Evolutionary conservation across 352 stramenopile genomes (phyloP), one percentile per base, ranked within the genome.

Genomic region (Globisporangium rhizosaccharum): DNA sequence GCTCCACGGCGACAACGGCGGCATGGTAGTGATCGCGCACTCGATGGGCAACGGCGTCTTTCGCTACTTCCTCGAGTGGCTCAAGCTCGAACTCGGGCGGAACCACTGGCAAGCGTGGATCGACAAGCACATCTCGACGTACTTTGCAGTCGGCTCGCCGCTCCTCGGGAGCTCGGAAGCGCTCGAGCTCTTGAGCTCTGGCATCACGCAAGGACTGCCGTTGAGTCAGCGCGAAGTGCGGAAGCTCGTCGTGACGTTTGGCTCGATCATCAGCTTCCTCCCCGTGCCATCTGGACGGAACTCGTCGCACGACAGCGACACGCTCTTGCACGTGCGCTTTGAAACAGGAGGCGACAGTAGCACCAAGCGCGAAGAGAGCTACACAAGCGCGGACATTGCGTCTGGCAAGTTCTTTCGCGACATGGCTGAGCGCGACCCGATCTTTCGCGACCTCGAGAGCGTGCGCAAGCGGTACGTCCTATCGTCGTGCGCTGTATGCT

Each of bases 11-110:
- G 56, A 56, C 36, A 60, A 67, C 30, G 56, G 71, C 14, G 76
- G 82, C 17, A 62, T 89, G 28, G 81, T 93, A 33, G 77, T 93
- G 33, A 85, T 93, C 61, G 83, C 81, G 0, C 83, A 93, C 57
- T 93, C 83, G 36, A 89, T 93, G 75, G 83, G 83, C 36, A 93
- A 93, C 59, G 72, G 72, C 39, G 61, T 91, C 18, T 86, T 93
- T 25, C 81, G 81, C 3, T 93, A 93, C 70, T 93, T 93, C 48
- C 74, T 93, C 36, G 77, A 78, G 57, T 93, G 83, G 83, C 67
- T 93, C 53, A 82, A 87, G 55, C 74, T 85, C 52, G 81, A 93
- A 56, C 69, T 93, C 23, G 82, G 82, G 1, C 66, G 69, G 8
- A 80, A 92, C 51, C 71, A 90, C 64, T 88, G 75, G 75, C 76